Evolutionary conservation across 2,329 filamentous ascomycete species (phyloP).

Genomic region (Purpureocillium takamizusanense): DNA sequence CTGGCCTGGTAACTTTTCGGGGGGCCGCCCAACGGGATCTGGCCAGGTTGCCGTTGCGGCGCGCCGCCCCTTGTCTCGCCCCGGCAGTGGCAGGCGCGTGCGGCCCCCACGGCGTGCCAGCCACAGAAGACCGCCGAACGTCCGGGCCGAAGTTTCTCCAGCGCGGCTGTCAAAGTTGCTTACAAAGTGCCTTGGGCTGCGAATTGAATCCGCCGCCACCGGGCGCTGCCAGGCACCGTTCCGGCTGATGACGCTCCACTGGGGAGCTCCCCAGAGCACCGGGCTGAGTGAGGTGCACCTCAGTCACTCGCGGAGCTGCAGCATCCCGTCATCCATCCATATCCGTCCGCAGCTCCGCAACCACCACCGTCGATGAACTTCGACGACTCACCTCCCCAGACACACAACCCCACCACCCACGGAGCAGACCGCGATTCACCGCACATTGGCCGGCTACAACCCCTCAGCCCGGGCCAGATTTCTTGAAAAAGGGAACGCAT

Average conservation of each 20-base stretch:
- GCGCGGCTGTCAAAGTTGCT: no score
- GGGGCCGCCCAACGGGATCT: conserved; percentile 1
- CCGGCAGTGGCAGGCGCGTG: no score
- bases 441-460: no score
- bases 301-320: no score
- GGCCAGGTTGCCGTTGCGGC: conserved; percentile 8
- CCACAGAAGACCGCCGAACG: neutral
- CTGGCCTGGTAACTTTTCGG: conserved; percentile 2
- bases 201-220: neutral
- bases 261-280: no score
- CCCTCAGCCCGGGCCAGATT: no score
- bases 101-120: neutral
- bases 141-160: conserved; percentile 9
- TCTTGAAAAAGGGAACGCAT: neutral
- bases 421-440: no score
- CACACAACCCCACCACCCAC: neutral
- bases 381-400: conserved; percentile 1
- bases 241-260: conserved; percentile 5
- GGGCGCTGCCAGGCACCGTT: conserved; percentile 2
- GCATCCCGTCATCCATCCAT: no score
- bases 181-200: no score
- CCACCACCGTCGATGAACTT: conserved; percentile 7
- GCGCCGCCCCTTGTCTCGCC: no score
- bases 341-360: neutral
- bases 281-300: no score